Evolutionary conservation across 306 rosid genomes (phyloP), one percentile per base, ranked within the genome.

Genomic region (Gillenia trifoliata): DNA sequence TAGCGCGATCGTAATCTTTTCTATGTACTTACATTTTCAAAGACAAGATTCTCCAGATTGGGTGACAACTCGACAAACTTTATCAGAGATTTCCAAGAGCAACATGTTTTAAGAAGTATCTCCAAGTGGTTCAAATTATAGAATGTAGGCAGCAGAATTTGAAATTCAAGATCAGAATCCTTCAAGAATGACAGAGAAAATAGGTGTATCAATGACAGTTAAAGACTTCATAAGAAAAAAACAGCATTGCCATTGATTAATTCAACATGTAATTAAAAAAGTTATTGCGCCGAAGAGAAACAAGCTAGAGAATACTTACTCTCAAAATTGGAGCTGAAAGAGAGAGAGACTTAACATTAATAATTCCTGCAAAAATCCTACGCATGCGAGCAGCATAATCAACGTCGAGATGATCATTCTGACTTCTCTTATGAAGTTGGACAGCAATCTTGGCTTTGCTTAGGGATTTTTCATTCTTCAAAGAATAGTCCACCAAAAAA

Each of bases 241-340:
- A 11, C 11, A 38, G 41, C 41, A 38, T 8, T 38, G 11, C 41
- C 41, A 38, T 38, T 0, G 41, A 38, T 38, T 38, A 38, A 38
- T 38, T 8, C 20, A 0, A 4, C 9, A 20, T 3, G 23, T 22
- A 19, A 54, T 5, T n/a, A 22, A 54, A 10, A 54, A 19, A 25
- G 26, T 22, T 0, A 52, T 20, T 7, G 11, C 8, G 23, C 20
- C 25, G 8, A 54, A 54, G 59, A 38, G 4, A 8, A 9, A 11
- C 31, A 56, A 56, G 30, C 22, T 56, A 52, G 63, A 22, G 63
- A 9, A 11, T 7, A 13, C 71, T 23, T 66, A 41, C 71, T 52
- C 71, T 52, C 23, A 67, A 43, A 23, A 67, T 7, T 67, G 34
- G 71, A 67, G 22, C 71, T 67, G 56, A 43, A 41, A 67, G 55